A percentile compares a stretch with the other conserved stretches of the same genome.
Conservation (phyloP, 768 basidiomycete species). For the Dacryopinax primogenitus region DNA sequence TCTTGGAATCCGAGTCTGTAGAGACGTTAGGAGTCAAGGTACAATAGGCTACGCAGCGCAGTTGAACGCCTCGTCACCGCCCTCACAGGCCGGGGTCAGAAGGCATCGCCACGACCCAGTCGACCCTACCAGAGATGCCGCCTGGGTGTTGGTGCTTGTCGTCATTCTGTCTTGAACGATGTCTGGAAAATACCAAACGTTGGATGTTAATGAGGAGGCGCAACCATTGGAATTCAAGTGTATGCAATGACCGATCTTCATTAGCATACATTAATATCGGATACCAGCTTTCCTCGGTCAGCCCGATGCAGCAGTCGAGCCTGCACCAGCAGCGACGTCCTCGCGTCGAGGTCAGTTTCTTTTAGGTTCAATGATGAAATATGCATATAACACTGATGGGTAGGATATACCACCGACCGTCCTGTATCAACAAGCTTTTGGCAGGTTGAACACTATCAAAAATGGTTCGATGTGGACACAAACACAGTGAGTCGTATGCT, state of each 20-base stretch:
- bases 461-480: slow-evolving; percentile 82
- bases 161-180: neutral
- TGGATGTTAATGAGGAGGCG: neutral
- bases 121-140: slow-evolving; percentile 30
- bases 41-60: neutral
- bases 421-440: slow-evolving; percentile 42
- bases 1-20: slow-evolving; percentile 17
- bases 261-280: neutral
- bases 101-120: neutral
- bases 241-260: neutral
- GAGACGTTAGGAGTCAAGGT: neutral
- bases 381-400: neutral
- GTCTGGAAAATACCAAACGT: slow-evolving; percentile 5
- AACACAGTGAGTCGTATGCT: slow-evolving; percentile 37
- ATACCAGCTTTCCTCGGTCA: neutral
- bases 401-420: neutral
- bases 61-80: neutral
- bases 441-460: slow-evolving; percentile 75
- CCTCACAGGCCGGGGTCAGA: neutral
- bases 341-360: neutral
- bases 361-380: neutral
- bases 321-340: neutral
- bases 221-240: slow-evolving; percentile 4
- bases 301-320: neutral
- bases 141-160: slow-evolving; percentile 65